A percentile compares a stretch with the other conserved stretches of the same genome.
Conservation (phyloP, 75 land plant genomes). For the Larix kaempferi region DNA sequence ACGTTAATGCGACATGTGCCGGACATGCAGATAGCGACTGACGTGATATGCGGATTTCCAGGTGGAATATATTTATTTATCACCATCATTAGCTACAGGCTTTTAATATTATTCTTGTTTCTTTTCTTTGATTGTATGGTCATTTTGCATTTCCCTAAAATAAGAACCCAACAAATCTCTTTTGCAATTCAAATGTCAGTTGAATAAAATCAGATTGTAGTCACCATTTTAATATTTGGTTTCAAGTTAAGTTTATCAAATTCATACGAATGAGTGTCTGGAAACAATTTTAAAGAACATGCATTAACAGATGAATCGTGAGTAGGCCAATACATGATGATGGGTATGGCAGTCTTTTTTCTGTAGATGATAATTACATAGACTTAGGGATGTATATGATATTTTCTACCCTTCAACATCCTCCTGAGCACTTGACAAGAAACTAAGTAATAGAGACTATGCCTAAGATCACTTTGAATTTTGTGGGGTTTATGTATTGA, state of each 20-base stretch:
- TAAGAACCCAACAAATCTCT: neutral
- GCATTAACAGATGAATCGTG: too few relatives aligned
- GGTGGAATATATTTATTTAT: slow-evolving; percentile 32
- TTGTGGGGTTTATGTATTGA: too few relatives aligned
- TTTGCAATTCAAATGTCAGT: neutral
- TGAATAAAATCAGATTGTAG: too few relatives aligned
- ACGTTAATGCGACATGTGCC: slow-evolving; percentile 79
- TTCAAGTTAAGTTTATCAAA: neutral
- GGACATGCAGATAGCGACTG: slow-evolving; percentile 96
- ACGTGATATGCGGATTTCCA: slow-evolving; percentile 97
- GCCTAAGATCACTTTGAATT: too few relatives aligned
- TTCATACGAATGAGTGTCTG: neutral
- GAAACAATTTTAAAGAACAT: neutral
- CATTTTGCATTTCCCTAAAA: neutral
- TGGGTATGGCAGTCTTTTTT: too few relatives aligned
- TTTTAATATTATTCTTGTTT: neutral
- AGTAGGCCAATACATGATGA: too few relatives aligned
- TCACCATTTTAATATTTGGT: neutral
- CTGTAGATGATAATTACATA: too few relatives aligned
- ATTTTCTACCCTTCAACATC: too few relatives aligned
- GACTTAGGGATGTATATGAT: too few relatives aligned
- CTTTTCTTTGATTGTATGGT: neutral
- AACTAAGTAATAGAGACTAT: too few relatives aligned
- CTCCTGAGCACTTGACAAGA: too few relatives aligned
- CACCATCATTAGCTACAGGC: neutral